phyloP scores from a whole-genome alignment of 345 rosid species.

The Rhodomyrtus tomentosa region DNA sequence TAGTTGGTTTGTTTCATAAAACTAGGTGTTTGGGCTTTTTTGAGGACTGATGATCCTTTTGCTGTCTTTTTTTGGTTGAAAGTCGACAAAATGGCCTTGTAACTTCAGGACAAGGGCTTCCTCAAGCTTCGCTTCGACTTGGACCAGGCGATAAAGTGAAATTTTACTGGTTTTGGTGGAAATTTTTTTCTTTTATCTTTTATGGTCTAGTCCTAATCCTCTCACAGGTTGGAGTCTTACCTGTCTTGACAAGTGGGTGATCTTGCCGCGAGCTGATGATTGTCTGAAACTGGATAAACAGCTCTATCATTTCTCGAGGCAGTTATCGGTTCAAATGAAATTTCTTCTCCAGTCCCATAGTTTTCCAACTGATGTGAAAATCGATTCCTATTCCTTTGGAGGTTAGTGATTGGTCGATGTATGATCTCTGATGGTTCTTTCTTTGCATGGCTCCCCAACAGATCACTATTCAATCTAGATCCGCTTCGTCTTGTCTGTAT shows the following conservation, averaged over 20 bases:
- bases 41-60: not conserved
- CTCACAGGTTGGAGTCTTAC: not conserved
- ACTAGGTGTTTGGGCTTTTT: not conserved
- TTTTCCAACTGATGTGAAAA: not conserved
- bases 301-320: not conserved
- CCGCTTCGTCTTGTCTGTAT: not conserved
- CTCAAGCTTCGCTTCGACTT: no score
- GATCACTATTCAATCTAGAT: no score
- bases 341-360: not conserved
- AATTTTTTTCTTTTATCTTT: not conserved
- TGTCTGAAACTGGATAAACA: no score
- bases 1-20: not conserved
- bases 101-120: no score
- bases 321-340: not conserved
- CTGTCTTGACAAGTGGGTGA: not conserved
- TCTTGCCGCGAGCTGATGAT: not conserved
- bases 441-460: not conserved
- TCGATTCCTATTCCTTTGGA: not conserved
- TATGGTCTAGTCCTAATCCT: not conserved
- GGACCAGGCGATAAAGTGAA: not conserved
- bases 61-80: not conserved
- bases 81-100: no score
- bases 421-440: no score
- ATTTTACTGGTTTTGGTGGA: not conserved
- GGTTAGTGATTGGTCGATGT: not conserved